Percentiles rank a stretch among this genome's conserved stretches.
Conservation (phyloP, 352 stramenopile species). For the Globisporangium barbulae region DNA sequence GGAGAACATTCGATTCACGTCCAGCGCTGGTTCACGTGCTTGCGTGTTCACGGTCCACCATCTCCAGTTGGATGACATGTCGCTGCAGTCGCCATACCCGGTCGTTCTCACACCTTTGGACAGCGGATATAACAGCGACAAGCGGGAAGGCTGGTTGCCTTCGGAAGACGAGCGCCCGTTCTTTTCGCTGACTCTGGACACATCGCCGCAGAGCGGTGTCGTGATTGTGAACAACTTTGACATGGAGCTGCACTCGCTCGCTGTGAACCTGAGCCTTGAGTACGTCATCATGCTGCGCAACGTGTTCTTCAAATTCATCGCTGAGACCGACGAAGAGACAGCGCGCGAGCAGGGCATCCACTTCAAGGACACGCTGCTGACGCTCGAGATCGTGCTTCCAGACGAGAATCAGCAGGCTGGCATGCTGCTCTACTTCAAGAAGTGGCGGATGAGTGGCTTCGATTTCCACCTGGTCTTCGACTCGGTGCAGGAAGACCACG, state of each 20-base stretch:
- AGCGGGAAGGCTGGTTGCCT: slow-evolving; percentile 81
- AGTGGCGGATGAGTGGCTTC: slow-evolving; percentile 63
- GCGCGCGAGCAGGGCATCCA: slow-evolving; percentile 59
- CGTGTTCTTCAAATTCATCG: slow-evolving; percentile 72
- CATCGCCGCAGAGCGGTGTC: slow-evolving; percentile 61
- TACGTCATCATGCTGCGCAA: slow-evolving; percentile 74
- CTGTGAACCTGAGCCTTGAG: slow-evolving; percentile 78
- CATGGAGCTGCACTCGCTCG: slow-evolving; percentile 62
- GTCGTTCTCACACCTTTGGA: slow-evolving; percentile 78
- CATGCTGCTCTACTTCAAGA: slow-evolving; percentile 83
- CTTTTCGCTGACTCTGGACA: slow-evolving; percentile 63
- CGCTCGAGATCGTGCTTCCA: slow-evolving; percentile 46
- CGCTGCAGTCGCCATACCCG: slow-evolving; percentile 58
- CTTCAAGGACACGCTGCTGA: slow-evolving; percentile 55
- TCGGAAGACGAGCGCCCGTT: slow-evolving; percentile 72
- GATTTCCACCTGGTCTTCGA: slow-evolving; percentile 85
- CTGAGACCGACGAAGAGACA: slow-evolving; percentile 61
- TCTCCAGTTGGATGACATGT: slow-evolving; percentile 88
- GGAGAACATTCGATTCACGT: slow-evolving; percentile 74
- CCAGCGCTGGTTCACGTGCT: slow-evolving; percentile 39
- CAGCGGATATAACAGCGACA: slow-evolving; percentile 86
- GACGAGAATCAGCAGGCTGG: slow-evolving; percentile 43
- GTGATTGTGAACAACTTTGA: slow-evolving; percentile 80
- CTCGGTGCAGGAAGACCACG: slow-evolving; percentile 71
- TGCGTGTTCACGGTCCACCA: slow-evolving; percentile 73